Evolutionary conservation across 2,329 filamentous ascomycete genomes (phyloP).

Genomic region (Ophioceras dolichostomum): DNA sequence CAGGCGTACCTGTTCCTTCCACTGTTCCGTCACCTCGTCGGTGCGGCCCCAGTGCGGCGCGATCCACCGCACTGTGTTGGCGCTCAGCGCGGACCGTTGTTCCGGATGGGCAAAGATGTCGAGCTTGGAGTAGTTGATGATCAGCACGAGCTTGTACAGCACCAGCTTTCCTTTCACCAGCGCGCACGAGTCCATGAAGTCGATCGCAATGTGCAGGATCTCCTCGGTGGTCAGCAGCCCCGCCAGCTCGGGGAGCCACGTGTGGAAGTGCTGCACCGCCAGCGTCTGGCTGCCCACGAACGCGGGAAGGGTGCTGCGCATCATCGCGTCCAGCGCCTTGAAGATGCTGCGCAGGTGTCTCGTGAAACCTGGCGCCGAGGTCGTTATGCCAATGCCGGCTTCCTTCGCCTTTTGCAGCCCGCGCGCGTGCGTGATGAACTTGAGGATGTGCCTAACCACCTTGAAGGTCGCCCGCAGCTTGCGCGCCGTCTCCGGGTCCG

Average conservation of each 20-base stretch:
- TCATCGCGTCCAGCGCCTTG: constrained; percentile 77
- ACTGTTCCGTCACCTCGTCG: constrained; percentile 65
- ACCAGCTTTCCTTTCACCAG: constrained; percentile 83
- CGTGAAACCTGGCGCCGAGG: constrained; percentile 60
- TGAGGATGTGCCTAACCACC: constrained; percentile 83
- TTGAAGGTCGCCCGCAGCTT: constrained; percentile 88
- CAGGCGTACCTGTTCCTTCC: constrained; percentile 83
- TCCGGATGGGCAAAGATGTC: constrained; percentile 71
- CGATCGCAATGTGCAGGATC: constrained; percentile 80
- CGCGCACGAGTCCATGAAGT: constrained; percentile 86
- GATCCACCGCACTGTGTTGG: constrained; percentile 83
- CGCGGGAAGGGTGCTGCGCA: constrained; percentile 75
- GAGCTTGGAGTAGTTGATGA: constrained; percentile 80
- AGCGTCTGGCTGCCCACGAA: constrained; percentile 91
- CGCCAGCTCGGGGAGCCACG: constrained; percentile 86
- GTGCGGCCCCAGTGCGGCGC: constrained; percentile 83
- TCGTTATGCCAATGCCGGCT: constrained; percentile 72
- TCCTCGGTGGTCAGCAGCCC: constrained; percentile 69
- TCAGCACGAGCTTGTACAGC: constrained; percentile 81
- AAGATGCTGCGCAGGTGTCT: constrained; percentile 79
- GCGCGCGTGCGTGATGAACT: constrained; percentile 85
- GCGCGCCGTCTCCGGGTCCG: constrained; percentile 71
- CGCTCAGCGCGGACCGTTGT: constrained; percentile 59
- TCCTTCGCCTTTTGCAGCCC: constrained; percentile 83
- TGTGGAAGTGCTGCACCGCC: constrained; percentile 91